Evolutionary conservation across 2,329 filamentous ascomycete genomes (phyloP).

Genomic region (Ceratocystis harringtonii): DNA sequence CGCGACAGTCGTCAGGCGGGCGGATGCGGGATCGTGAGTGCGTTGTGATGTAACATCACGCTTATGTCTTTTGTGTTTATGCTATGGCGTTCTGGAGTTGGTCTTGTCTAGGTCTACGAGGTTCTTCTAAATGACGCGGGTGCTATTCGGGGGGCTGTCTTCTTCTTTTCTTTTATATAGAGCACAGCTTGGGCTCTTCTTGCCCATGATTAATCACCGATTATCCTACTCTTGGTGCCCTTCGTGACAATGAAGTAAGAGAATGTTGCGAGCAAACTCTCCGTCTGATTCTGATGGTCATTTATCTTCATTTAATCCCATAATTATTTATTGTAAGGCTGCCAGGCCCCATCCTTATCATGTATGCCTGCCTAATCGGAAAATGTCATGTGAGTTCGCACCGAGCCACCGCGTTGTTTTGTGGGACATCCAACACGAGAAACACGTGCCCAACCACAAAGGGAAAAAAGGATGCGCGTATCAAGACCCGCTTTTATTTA

Average conservation of each 20-base stretch:
- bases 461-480: background rate
- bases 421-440: background rate
- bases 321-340: too few relatives aligned
- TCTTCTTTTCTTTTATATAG: too few relatives aligned
- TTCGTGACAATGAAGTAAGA: too few relatives aligned
- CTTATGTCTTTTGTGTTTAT: background rate
- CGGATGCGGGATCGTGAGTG: constrained; percentile 3
- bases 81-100: constrained; percentile 2
- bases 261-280: too few relatives aligned
- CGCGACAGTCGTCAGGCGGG: background rate
- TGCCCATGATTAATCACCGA: too few relatives aligned
- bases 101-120: background rate
- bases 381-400: background rate
- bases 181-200: too few relatives aligned
- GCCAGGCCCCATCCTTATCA: background rate
- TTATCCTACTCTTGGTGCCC: too few relatives aligned
- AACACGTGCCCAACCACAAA: background rate
- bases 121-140: background rate
- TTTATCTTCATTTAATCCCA: too few relatives aligned
- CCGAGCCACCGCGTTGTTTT: background rate
- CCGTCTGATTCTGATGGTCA: too few relatives aligned
- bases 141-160: too few relatives aligned
- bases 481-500: background rate
- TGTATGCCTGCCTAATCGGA: background rate
- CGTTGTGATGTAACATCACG: constrained; percentile 7